Evolutionary conservation across 768 basidiomycete species (phyloP).

Genomic region (Brasilioporus rufonigricans): DNA sequence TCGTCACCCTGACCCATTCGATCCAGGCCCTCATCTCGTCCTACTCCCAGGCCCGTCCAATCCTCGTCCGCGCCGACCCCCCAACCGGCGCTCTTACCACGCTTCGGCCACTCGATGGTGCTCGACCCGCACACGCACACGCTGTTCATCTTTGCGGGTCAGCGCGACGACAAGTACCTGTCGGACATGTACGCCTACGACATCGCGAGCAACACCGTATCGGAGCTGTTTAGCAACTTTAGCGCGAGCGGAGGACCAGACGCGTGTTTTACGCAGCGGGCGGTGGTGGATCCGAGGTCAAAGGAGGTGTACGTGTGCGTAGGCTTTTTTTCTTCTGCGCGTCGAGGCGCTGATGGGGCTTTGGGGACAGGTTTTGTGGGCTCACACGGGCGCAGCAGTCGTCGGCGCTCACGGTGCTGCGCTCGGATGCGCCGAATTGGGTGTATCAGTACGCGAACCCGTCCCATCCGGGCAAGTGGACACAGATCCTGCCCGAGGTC

Average conservation of each 20-base stretch:
- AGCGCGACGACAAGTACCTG: slow-evolving; percentile 61
- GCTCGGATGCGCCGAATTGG: slow-evolving; percentile 58
- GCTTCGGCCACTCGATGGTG: slow-evolving; percentile 83
- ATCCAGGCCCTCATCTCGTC: no score
- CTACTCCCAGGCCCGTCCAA: slow-evolving; percentile 21
- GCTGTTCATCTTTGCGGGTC: slow-evolving; percentile 80
- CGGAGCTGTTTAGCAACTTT: no score
- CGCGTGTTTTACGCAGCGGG: slow-evolving; percentile 71
- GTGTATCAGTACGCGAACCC: slow-evolving; percentile 57
- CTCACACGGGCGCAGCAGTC: slow-evolving; percentile 44
- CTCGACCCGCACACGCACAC: no score
- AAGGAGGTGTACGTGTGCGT: slow-evolving; percentile 73
- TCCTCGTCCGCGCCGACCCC: slow-evolving; percentile 17
- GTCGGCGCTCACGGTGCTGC: slow-evolving; percentile 36
- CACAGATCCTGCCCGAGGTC: no score
- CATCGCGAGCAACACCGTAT: slow-evolving; percentile 52
- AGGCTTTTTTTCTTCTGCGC: no score
- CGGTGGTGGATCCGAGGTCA: slow-evolving; percentile 67
- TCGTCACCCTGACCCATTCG: not conserved
- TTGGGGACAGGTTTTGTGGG: no score
- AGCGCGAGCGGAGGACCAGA: slow-evolving; percentile 69
- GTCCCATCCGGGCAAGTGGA: slow-evolving; percentile 62
- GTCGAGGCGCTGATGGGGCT: not conserved
- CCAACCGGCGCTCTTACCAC: slow-evolving; percentile 50
- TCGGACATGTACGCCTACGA: slow-evolving; percentile 79